phyloP scores from a whole-genome alignment of 2,329 filamentous ascomycete species.

The Thelonectria discophora region DNA sequence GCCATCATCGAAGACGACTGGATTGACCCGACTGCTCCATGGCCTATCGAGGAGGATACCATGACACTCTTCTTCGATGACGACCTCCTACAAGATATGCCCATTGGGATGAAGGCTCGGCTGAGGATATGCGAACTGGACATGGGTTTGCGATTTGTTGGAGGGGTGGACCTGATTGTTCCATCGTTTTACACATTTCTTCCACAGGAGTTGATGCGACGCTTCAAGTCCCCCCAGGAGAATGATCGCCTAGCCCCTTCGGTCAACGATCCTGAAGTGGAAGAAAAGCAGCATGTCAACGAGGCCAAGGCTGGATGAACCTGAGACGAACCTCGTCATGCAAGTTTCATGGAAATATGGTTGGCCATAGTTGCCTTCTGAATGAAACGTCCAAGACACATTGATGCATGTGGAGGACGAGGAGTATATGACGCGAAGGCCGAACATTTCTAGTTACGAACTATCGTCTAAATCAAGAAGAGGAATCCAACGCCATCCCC shows the following conservation, averaged over 20 bases:
- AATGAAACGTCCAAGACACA: background rate
- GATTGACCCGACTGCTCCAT: slow-evolving; percentile 46
- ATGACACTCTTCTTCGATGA: slow-evolving; percentile 74
- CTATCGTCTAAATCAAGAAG: slow-evolving; percentile 19
- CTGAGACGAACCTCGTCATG: background rate
- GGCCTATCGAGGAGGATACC: slow-evolving; percentile 27
- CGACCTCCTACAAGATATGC: slow-evolving; percentile 59
- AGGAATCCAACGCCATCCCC: slow-evolving; percentile 23
- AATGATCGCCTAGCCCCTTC: slow-evolving; percentile 58
- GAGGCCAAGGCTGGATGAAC: slow-evolving; percentile 33
- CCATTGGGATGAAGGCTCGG: slow-evolving; percentile 71
- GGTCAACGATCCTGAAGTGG: slow-evolving; percentile 46
- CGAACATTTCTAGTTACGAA: slow-evolving; percentile 5
- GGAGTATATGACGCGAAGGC: background rate
- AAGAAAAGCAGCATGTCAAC: slow-evolving; percentile 41
- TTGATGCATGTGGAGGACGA: background rate
- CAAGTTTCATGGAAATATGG: background rate
- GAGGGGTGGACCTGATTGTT: slow-evolving; percentile 62
- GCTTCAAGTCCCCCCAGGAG: slow-evolving; percentile 66
- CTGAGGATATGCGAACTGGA: slow-evolving; percentile 65
- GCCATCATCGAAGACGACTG: slow-evolving; percentile 59
- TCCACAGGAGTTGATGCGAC: slow-evolving; percentile 73
- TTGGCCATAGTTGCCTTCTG: background rate
- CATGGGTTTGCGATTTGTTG: slow-evolving; percentile 73
- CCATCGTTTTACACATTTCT: slow-evolving; percentile 72